Base-by-base conservation (phyloP, 768 basidiomycete species). In the Lentinula detonsa region DNA sequence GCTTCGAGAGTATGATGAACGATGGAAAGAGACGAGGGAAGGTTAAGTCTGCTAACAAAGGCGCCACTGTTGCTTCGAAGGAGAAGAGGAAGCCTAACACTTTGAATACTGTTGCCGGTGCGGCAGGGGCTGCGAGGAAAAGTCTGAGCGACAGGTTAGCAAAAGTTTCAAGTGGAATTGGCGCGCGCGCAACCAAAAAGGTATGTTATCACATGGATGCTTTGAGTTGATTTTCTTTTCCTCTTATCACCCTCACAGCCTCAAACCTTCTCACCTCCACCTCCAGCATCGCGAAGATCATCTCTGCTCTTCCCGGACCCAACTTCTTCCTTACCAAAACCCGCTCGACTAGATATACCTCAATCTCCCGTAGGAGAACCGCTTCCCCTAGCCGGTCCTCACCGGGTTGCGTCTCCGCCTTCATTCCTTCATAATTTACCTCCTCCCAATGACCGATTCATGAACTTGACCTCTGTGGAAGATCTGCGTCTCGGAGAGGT, bases 1-100 rank as follows among this genome's bases (percentile, higher is more conserved):
- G 93, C 70, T 94, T 95, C 67, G 88, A 87, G 76, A 93, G 84
- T 65, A 93, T 93, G 92, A 76, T 93, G 79, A 85, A 79, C 68
- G 61, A 58, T 65, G 76, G 77, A 40, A 74, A 77, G 63, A 74
- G 49, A 43, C 23, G 34, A 63, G 64, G 64, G 39, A 56, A 43
- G n/a, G 4, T 28, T 3, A 43, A 28, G 11, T 40, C 55, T 33
- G 40, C 39, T 16, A 23, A 31, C 23, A 45, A 10, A 33, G 18
- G 7, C 11, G 46, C 46, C n/a, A 16, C 42, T n/a, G 39, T 40
- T 40, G 65, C 62, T 63, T 63, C 62, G 61, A 65, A 71, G 61
- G 65, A 57, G 56, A 63, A 64, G 51, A 46, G 52, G 6, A 59
- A 61, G 8, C 33, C 57, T 9, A 54, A n/a, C 5, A 33, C 53